A percentile compares a stretch with the other conserved stretches of the same genome.
These are phyloP conservation scores for Saccharomycopsis capsularis DNA, from an alignment of 805 yeast species.

Conservation along the genomic window DNA sequence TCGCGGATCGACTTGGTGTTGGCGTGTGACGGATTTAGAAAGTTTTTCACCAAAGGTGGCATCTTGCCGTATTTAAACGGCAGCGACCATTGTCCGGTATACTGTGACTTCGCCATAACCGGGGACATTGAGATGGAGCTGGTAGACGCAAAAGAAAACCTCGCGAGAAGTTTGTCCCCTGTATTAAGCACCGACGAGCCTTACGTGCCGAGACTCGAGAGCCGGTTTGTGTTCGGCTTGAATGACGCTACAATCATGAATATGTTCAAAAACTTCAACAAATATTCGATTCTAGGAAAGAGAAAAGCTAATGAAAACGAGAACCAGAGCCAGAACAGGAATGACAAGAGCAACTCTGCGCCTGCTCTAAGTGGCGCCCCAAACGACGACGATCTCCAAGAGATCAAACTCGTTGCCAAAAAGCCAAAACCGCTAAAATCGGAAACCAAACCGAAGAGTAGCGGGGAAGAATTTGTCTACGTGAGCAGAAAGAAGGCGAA, in stretches of 20 bases:
- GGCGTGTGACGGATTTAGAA: constrained; percentile 35
- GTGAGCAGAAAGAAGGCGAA: constrained; percentile 13
- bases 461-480: constrained; percentile 9
- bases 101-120: constrained; percentile 47
- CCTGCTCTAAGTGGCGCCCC: no score
- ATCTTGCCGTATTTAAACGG: constrained; percentile 73
- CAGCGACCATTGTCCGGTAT: constrained; percentile 93
- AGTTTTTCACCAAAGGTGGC: constrained; percentile 32
- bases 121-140: not conserved
- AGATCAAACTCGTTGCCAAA: not conserved
- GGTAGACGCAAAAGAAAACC: no score
- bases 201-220: constrained; percentile 42
- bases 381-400: not conserved
- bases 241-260: constrained; percentile 23
- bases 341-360: no score
- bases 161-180: constrained; percentile 7
- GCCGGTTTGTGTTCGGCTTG: constrained; percentile 40
- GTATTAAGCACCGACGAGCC: constrained; percentile 7
- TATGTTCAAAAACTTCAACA: constrained; percentile 21
- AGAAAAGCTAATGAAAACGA: not conserved
- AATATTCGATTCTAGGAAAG: constrained; percentile 14
- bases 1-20: constrained; percentile 80
- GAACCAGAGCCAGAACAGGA: no score
- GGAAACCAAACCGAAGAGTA: not conserved
- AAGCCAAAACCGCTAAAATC: no score